A percentile compares a stretch with the other conserved stretches of the same genome.
Conservation (phyloP, 2,329 filamentous ascomycete genomes). For the Fusarium paranaense region DNA sequence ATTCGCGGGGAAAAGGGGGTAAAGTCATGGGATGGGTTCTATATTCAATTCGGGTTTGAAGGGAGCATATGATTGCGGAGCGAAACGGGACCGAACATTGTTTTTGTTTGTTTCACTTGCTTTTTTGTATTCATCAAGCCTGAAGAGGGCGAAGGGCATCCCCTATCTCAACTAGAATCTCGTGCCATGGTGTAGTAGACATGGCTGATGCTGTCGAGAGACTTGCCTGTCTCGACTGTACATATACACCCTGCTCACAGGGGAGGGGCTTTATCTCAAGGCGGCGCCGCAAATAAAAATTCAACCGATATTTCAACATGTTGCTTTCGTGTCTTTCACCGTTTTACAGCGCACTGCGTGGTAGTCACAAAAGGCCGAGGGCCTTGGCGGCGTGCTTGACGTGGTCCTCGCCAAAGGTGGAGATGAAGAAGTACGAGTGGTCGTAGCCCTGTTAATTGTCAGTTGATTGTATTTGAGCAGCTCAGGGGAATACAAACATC, state of each 20-base stretch:
- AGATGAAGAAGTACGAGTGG: conserved; percentile 98
- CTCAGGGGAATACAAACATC: conserved; percentile 59
- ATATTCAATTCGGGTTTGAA: neutral
- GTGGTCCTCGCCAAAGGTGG: conserved; percentile 89
- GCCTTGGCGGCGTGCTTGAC: conserved; percentile 92
- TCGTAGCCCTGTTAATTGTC: conserved; percentile 77
- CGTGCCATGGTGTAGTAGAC: conserved; percentile 1
- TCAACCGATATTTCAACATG: conserved; percentile 18
- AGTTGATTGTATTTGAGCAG: neutral
- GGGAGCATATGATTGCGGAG: conserved; percentile 18
- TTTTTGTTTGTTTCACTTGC: conserved; percentile 26
- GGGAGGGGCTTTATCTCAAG: conserved; percentile 1
- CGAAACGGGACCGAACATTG: conserved; percentile 19
- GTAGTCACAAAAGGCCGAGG: conserved; percentile 59
- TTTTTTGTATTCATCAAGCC: conserved; percentile 24
- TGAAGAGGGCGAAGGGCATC: neutral
- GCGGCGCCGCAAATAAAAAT: conserved; percentile 20
- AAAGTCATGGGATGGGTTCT: conserved; percentile 12
- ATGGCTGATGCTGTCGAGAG: conserved; percentile 14
- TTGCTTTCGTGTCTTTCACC: conserved; percentile 20
- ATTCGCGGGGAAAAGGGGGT: conserved; percentile 22
- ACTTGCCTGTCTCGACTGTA: neutral
- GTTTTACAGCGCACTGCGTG: conserved; percentile 37
- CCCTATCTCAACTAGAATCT: conserved; percentile 8
- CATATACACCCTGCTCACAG: neutral